Percentiles rank a stretch among this genome's conserved stretches.
Conservation (phyloP, 176 grass and related monocot genomes). For the Carex myosuroides region DNA sequence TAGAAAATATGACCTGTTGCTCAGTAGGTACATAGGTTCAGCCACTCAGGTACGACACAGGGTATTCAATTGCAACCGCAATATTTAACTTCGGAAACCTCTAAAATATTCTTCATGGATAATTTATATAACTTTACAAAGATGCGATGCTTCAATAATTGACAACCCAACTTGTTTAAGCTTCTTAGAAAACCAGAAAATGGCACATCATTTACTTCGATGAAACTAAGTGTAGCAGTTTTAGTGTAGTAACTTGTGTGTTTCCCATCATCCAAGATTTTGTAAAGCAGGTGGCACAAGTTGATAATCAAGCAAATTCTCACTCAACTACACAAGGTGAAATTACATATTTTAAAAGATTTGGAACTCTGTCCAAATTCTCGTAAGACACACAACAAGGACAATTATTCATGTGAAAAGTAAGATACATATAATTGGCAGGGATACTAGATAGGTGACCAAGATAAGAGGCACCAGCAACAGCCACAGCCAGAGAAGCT, state of each 20-base stretch:
- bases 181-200: background rate
- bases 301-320: background rate
- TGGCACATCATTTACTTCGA: background rate
- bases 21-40: background rate
- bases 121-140: background rate
- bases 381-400: background rate
- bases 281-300: background rate
- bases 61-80: background rate
- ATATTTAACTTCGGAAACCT: background rate
- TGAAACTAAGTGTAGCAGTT: background rate
- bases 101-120: background rate
- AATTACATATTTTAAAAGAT: background rate
- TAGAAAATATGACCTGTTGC: background rate
- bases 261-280: background rate
- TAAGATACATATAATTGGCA: background rate
- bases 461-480: background rate
- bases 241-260: background rate
- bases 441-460: background rate
- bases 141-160: background rate
- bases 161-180: background rate
- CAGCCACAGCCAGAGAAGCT: background rate
- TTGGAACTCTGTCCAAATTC: background rate
- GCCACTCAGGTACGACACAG: background rate
- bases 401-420: background rate
- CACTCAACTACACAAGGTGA: background rate